Evolutionary conservation across 257 asterid genomes (phyloP).

Genomic region (Leonotis leonurus): DNA sequence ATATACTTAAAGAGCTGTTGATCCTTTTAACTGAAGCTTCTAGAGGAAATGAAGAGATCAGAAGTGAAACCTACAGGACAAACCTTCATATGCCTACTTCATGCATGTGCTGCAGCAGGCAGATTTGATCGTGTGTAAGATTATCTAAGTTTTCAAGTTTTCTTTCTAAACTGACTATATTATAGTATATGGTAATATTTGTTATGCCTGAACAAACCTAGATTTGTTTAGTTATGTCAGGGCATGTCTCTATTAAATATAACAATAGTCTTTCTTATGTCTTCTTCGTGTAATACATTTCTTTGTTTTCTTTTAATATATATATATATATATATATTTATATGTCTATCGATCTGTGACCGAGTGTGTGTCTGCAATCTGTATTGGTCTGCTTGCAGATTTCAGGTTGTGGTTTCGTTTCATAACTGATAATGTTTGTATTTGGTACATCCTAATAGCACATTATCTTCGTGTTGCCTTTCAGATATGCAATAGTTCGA

Average conservation of each 20-base stretch:
- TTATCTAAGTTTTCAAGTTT: not conserved
- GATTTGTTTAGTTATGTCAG: not conserved
- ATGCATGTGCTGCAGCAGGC: slow-evolving; percentile 86
- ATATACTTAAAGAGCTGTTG: slow-evolving; percentile 6
- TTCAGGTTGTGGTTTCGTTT: not conserved
- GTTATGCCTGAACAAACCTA: not conserved
- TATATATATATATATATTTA: too few relatives aligned
- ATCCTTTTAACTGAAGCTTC: slow-evolving; percentile 47
- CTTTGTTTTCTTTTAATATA: not conserved
- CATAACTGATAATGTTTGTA: slow-evolving; percentile 3
- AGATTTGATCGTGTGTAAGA: slow-evolving; percentile 92
- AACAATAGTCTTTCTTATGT: not conserved
- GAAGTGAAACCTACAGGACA: slow-evolving; percentile 92
- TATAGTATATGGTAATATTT: not conserved
- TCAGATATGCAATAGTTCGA: slow-evolving; percentile 78
- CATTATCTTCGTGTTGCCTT: slow-evolving; percentile 15
- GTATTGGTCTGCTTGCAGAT: not conserved
- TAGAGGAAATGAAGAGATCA: slow-evolving; percentile 83
- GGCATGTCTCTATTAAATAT: not conserved
- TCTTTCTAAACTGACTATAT: not conserved
- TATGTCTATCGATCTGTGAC: too few relatives aligned
- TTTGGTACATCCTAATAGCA: not conserved
- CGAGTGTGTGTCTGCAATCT: too few relatives aligned
- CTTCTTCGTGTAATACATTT: not conserved
- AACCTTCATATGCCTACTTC: slow-evolving; percentile 81